Evolutionary conservation across 2,329 filamentous ascomycete species (phyloP), one percentile per base, ranked within the genome.

Genomic region (Xylaria sp.): DNA sequence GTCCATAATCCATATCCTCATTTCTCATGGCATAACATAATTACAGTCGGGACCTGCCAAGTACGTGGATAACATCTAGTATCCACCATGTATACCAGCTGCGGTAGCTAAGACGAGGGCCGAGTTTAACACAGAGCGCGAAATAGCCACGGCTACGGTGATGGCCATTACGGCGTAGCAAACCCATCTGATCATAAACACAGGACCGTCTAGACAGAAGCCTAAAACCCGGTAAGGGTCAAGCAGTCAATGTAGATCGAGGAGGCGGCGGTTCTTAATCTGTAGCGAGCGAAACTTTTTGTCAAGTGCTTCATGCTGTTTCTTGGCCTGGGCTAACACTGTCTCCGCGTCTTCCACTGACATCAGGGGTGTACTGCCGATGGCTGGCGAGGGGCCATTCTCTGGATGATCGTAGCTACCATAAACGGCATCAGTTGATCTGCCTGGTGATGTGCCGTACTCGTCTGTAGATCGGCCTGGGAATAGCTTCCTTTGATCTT

Each of bases 311-410:
- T 79, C 78, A 45, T 79, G 78, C 63, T 77, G 75, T 67, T 79
- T 79, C 69, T 77, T 77, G 45, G 76, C 72, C 51, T 74, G 70
- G 2, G 77, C 73, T 51, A 88, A 80, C 54, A 86, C 86, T 64
- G 80, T 81, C 79, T 92, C 90, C 1, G 89, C 86, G 67, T 92
- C 90, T 69, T 90, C 85, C 1, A 90, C 83, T 56, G 82, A 88
- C 83, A 91, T 86, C 7, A 89, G 79, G 4, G 85, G 84, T 69
- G 88, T 86, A 66, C 82, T 84, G 42, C 80, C 81, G 60, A 83
- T 81, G n/a, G 81, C 78, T 12, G 77, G 75, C 19, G 76, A 76
- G 2, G 76, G 71, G 4, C 71, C 72, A 45, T 72, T 73, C 61
- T 73, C 71, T 1, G 67, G 64, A 50, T 75, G 76, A n/a, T 80